These are phyloP conservation scores for Coemansia sp. DNA, from an alignment of 192 early-diverging fungal species.

Conservation along the genomic window DNA sequence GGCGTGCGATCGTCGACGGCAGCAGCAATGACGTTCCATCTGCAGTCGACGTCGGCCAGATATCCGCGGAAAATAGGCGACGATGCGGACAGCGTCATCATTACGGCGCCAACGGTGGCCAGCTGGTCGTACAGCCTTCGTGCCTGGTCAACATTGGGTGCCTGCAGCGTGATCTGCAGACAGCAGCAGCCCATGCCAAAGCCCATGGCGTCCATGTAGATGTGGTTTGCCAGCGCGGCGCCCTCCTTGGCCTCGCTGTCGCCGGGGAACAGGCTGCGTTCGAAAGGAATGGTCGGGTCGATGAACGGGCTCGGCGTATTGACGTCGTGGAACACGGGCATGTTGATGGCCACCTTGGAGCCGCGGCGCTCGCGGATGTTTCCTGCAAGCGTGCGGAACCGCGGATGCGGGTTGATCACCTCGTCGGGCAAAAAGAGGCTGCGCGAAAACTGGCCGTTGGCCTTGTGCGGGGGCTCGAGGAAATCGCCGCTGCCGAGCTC, in stretches of 20 bases:
- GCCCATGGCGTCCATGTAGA: conserved; percentile 98
- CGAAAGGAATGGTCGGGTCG: conserved; percentile 65
- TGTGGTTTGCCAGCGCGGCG: conserved; percentile 83
- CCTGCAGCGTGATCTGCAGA: conserved; percentile 97
- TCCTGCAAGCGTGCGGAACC: conserved; percentile 87
- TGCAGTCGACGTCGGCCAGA: conserved; percentile 91
- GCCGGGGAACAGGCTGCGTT: conserved; percentile 60
- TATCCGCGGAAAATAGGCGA: conserved; percentile 93
- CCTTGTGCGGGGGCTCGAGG: conserved; percentile 68
- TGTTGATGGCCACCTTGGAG: conserved; percentile 92
- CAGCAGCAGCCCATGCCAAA: conserved; percentile 99
- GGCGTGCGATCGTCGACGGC: conserved; percentile 90
- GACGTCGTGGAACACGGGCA: conserved; percentile 89
- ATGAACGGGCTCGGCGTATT: conserved; percentile 89
- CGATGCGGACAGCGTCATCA: conserved; percentile 90
- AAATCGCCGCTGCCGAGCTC: conserved; percentile 79
- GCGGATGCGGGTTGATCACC: conserved; percentile 89
- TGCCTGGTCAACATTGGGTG: conserved; percentile 87
- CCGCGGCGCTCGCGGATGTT: conserved; percentile 94
- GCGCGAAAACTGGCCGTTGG: conserved; percentile 65
- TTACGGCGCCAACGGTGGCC: conserved; percentile 84
- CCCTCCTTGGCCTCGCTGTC: conserved; percentile 70
- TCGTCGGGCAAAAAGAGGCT: conserved; percentile 92
- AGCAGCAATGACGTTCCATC: conserved; percentile 95
- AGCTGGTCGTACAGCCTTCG: conserved; percentile 93